Conservation (phyloP, 2,329 filamentous ascomycete genomes). For the Colletotrichum lentis region DNA sequence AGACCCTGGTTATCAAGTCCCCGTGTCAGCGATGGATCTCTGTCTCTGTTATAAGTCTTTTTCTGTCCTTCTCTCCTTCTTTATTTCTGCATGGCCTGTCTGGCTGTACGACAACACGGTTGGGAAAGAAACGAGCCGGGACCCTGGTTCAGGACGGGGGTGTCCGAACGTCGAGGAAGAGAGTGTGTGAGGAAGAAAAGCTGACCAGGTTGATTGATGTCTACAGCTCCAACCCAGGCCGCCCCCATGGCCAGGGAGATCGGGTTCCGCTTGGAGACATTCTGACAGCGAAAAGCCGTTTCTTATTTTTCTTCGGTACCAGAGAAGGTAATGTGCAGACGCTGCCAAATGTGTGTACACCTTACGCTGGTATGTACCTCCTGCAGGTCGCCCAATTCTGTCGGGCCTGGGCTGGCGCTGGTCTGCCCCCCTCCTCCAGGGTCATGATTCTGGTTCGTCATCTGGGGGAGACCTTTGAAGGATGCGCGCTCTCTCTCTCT, state of each 20-base stretch:
- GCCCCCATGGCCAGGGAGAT: constrained; percentile 29
- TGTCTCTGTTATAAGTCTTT: constrained; percentile 39
- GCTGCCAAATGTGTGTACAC: constrained; percentile 32
- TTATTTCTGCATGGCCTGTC: background rate
- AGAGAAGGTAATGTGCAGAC: constrained; percentile 21
- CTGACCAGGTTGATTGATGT: constrained; percentile 24
- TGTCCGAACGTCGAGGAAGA: constrained; percentile 7
- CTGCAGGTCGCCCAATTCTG: constrained; percentile 36
- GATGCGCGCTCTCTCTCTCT: background rate
- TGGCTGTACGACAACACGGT: constrained; percentile 12
- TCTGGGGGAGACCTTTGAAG: constrained; percentile 20
- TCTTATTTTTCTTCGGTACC: constrained; percentile 38
- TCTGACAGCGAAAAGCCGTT: constrained; percentile 37
- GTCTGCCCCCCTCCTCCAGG: constrained; percentile 27
- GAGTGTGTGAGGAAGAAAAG: constrained; percentile 13
- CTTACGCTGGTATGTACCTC: constrained; percentile 29
- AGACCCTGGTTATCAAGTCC: constrained; percentile 37
- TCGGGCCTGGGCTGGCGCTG: constrained; percentile 33
- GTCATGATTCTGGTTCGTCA: constrained; percentile 28
- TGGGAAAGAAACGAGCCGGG: constrained; percentile 32
- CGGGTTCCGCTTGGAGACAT: constrained; percentile 32
- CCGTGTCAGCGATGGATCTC: constrained; percentile 34
- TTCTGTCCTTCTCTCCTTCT: background rate
- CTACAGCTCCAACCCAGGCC: constrained; percentile 30
- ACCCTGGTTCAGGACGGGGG: constrained; percentile 29